Evolutionary conservation across 805 yeast species (phyloP), one percentile per base, ranked within the genome.

Genomic region (Candida michaelii): DNA sequence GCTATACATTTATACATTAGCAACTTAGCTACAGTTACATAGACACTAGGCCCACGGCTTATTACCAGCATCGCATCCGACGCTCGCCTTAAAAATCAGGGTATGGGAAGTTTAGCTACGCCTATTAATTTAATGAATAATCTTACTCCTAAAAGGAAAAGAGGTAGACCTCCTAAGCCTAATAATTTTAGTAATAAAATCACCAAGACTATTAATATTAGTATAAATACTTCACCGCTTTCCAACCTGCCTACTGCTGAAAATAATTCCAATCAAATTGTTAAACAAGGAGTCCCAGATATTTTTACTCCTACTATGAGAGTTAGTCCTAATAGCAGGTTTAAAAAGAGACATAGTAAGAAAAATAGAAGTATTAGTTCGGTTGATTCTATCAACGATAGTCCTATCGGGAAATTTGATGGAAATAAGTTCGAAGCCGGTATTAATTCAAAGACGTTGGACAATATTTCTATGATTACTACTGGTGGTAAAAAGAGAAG

Each of bases 131-230:
- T 40, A 27, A 33, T 40, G 43, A 30, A 35, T 13, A 40, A 33
- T 40, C 14, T 42, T 14, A 48, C 70, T 3, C 56, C 60, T 13
- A 70, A 67, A 48, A 54, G 64, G 39, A 71, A 65, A 49, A 53
- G 76, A 49, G 76, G 76, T n/a, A 59, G 76, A 50, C 76, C 76
- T 7, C 74, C 76, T 27, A 71, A 71, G 54, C 62, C 69, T 1
- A 52, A 60, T n/a, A 60, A 66, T 15, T 55, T 66, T 19, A 52
- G 62, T 30, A 65, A 60, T 46, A 63, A 63, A 45, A 66, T 65
- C 44, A 66, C 71, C 34, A 60, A 68, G 36, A 65, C 74, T 8
- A 54, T 69, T 49, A 70, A 71, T 50, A 68, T 70, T 52, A 62
- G 59, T 42, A 62, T 70, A 45, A 65, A 67, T 36, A 64, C 74